Conservation (phyloP, 371 early-diverging fungal genomes). For the Umbelopsis sp. region DNA sequence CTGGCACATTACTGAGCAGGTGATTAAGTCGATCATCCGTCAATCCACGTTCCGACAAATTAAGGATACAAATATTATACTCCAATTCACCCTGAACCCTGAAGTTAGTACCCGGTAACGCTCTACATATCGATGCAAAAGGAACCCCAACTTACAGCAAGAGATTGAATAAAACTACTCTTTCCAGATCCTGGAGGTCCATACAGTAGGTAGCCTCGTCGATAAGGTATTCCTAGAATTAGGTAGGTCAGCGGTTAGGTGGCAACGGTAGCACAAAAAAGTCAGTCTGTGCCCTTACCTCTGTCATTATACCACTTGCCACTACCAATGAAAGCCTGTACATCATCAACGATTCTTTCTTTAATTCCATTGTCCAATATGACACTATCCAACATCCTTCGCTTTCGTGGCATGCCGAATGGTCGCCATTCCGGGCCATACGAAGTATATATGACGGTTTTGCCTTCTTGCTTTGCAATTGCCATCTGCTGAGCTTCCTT, state of each 20-base stretch:
- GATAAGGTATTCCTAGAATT: conserved; percentile 86
- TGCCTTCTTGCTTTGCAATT: conserved; percentile 86
- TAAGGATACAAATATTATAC: conserved; percentile 97
- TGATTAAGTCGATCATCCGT: conserved; percentile 97
- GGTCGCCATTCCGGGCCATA: conserved; percentile 98
- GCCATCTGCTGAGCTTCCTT: conserved; percentile 86
- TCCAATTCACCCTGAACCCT: conserved; percentile 77
- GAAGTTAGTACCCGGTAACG: neutral
- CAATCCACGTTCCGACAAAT: conserved; percentile 90
- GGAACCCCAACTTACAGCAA: conserved; percentile 67
- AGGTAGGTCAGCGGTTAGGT: neutral
- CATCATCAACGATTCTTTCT: conserved; percentile 81
- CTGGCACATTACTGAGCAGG: conserved; percentile 91
- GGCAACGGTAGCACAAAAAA: conserved; percentile 4
- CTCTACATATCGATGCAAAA: neutral
- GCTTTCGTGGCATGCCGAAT: conserved; percentile 91
- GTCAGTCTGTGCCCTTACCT: conserved; percentile 51
- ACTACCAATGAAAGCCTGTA: conserved; percentile 82
- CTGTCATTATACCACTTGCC: conserved; percentile 95
- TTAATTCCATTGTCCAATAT: conserved; percentile 82
- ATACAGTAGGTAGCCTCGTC: conserved; percentile 96
- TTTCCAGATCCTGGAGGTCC: conserved; percentile 99
- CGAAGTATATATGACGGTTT: conserved; percentile 93
- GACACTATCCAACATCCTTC: conserved; percentile 84
- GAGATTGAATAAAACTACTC: conserved; percentile 96